These are phyloP conservation scores for Ceratobasidium sp. DNA, from an alignment of 1,284 basidiomycete genomes.

Conservation along the genomic window DNA sequence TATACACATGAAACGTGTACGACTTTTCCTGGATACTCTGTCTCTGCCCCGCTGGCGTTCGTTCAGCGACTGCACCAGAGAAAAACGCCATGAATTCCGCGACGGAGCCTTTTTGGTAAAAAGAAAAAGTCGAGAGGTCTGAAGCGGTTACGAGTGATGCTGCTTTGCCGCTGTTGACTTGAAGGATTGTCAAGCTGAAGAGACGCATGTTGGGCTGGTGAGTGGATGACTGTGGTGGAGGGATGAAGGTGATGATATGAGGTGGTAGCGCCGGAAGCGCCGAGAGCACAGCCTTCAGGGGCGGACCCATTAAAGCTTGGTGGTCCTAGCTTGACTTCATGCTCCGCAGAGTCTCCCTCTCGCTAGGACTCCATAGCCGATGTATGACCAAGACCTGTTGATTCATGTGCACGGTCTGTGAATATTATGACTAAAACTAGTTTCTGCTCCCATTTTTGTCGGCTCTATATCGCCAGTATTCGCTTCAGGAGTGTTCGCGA, in stretches of 20 bases:
- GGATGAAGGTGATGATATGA: background rate
- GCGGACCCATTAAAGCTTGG: background rate
- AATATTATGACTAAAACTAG: too few relatives aligned
- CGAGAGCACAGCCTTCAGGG: slow-evolving; percentile 4
- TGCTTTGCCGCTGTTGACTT: slow-evolving; percentile 60
- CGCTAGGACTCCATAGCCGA: too few relatives aligned
- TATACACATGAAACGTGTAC: slow-evolving; percentile 95
- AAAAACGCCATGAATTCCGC: slow-evolving; percentile 93
- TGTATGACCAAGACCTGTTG: too few relatives aligned
- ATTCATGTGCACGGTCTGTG: too few relatives aligned
- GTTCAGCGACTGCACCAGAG: slow-evolving; percentile 91
- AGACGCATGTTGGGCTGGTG: slow-evolving; percentile 61
- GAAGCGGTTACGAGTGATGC: slow-evolving; percentile 79
- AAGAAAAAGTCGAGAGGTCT: slow-evolving; percentile 93
- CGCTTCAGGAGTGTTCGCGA: too few relatives aligned
- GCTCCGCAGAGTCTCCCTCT: too few relatives aligned
- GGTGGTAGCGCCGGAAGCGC: slow-evolving; percentile 12
- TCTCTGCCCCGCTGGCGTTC: slow-evolving; percentile 87
- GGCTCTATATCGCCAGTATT: too few relatives aligned
- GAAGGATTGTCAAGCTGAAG: slow-evolving; percentile 63
- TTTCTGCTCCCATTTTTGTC: too few relatives aligned
- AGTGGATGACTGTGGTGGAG: slow-evolving; percentile 27
- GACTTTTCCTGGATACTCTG: slow-evolving; percentile 97
- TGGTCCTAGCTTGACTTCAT: background rate
- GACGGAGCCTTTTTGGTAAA: slow-evolving; percentile 90